Evolutionary conservation across 352 stramenopile genomes (phyloP).

Genomic region (Pythium vanterpoolii): DNA sequence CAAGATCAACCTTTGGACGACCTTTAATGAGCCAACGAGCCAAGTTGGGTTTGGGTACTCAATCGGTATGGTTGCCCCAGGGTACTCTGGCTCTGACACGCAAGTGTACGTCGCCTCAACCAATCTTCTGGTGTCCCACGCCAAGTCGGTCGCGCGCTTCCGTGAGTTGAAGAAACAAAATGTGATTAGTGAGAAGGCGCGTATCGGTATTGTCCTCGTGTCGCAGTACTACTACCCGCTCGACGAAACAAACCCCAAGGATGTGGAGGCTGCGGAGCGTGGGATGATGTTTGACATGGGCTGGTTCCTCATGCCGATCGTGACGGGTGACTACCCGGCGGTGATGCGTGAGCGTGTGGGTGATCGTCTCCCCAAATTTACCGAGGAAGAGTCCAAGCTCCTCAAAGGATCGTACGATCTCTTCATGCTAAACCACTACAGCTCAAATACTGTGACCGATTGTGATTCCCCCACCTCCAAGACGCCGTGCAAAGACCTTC

Average conservation of each 20-base stretch:
- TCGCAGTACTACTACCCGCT: conserved; percentile 73
- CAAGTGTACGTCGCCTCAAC: conserved; percentile 71
- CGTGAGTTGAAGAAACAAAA: conserved; percentile 57
- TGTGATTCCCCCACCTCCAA: conserved; percentile 38
- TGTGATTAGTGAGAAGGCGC: conserved; percentile 39
- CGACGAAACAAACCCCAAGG: conserved; percentile 43
- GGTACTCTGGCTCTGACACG: conserved; percentile 29
- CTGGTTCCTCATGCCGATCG: conserved; percentile 92
- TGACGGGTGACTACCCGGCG: conserved; percentile 88
- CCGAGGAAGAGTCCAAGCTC: conserved; percentile 53
- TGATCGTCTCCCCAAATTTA: conserved; percentile 85
- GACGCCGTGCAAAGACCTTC: conserved; percentile 41
- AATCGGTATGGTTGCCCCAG: conserved; percentile 45
- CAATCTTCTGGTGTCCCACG: conserved; percentile 91
- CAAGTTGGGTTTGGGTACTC: conserved; percentile 87
- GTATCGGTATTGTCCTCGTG: conserved; percentile 93
- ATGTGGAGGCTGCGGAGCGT: conserved; percentile 64
- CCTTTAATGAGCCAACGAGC: conserved; percentile 93
- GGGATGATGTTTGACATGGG: conserved; percentile 89
- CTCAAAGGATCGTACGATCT: conserved; percentile 90
- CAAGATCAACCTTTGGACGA: conserved; percentile 93
- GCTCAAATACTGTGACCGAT: conserved; percentile 5
- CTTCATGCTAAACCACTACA: conserved; percentile 95
- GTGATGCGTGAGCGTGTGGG: conserved; percentile 85
- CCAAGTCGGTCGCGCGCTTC: conserved; percentile 81